phyloP scores from a whole-genome alignment of 164 flowering plant species.

The Akebia trifoliata region DNA sequence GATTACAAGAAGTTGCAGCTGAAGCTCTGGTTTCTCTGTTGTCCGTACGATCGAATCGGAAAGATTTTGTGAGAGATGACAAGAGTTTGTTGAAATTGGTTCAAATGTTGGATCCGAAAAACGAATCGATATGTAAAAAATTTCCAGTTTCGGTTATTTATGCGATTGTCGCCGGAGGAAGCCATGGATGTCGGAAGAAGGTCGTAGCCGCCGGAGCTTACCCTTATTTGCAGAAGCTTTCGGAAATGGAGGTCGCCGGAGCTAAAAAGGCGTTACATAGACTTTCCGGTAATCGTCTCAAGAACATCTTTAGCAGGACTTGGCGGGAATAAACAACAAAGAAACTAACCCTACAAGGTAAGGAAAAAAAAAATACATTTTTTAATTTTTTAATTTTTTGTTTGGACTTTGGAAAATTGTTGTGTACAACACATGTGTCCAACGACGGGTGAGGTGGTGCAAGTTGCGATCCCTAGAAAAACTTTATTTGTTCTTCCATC shows the following conservation, averaged over 20 bases:
- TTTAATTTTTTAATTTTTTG: too few species aligned
- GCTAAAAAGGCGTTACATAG: slow-evolving; percentile 65
- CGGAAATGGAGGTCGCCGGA: slow-evolving; percentile 68
- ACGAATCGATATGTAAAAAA: slow-evolving; percentile 45
- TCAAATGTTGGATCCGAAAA: slow-evolving; percentile 59
- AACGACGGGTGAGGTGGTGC: too few species aligned
- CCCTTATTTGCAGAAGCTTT: slow-evolving; percentile 48
- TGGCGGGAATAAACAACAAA: slow-evolving; percentile 50
- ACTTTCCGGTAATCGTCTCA: slow-evolving; percentile 58
- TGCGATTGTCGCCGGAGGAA: slow-evolving; percentile 45
- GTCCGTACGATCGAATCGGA: slow-evolving; percentile 51
- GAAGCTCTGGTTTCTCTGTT: slow-evolving; percentile 48
- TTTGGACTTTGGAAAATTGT: too few species aligned
- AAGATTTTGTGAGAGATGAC: slow-evolving; percentile 65
- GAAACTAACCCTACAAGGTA: slow-evolving; percentile 41
- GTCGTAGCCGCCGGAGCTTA: slow-evolving; percentile 55
- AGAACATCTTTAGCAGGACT: slow-evolving; percentile 53
- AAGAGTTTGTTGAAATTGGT: slow-evolving; percentile 56
- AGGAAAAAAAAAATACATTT: too few species aligned
- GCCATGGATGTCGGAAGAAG: slow-evolving; percentile 50
- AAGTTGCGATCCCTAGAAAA: too few species aligned
- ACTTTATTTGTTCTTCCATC: not conserved
- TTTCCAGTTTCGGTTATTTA: slow-evolving; percentile 49
- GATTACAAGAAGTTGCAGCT: slow-evolving; percentile 52
- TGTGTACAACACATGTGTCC: too few species aligned